Base-by-base conservation (phyloP, 2,329 filamentous ascomycete species). In the Fusarium sp. region DNA sequence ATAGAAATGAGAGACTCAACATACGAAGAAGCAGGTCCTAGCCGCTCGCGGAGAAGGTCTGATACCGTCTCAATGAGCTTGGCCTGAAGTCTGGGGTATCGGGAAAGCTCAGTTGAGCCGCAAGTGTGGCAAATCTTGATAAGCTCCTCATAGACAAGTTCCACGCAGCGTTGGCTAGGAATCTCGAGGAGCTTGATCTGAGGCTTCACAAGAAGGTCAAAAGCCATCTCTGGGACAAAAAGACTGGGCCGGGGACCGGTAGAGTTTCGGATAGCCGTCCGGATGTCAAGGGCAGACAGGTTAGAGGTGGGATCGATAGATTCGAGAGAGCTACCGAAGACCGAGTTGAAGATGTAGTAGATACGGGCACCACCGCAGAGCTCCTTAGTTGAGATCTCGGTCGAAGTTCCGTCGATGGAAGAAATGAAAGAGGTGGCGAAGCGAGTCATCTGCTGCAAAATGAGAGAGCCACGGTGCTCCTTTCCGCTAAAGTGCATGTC, bases 61-160 rank as follows among this genome's bases (percentile, higher is more conserved):
- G 96, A 98, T 2, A 99, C 96, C 16, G 97, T 95, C 81, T 99
- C 96, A 69, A 99, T 99, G 44, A 99, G 89, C 82, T 98, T 98
- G 57, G 90, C 96, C 81, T 99, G 96, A 58, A 99, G 84, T 67
- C 96, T 89, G 11, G 96, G 96, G 79, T 95, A 99, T 68, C 96
- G 88, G 58, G 93, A 91, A 18, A 99, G 88, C 79, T 99, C 96
- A 14, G 92, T 96, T 2, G 93, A 97, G 67, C 96, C 96, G 81
- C 96, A 99, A 1, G 96, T 99, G 79, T 99, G 96, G 82, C 96
- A 97, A 73, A 99, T 98, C 82, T 99, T 99, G 83, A 99, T 99
- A 46, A 99, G 86, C 80, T 99, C 96, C 79, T 99, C 96, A 79
- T 99, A 99, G 3, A 99, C 96, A 58, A 99, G 87, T 81, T 99